phyloP scores from a whole-genome alignment of 371 early-diverging fungal species.

The Mucor circinelloides region DNA sequence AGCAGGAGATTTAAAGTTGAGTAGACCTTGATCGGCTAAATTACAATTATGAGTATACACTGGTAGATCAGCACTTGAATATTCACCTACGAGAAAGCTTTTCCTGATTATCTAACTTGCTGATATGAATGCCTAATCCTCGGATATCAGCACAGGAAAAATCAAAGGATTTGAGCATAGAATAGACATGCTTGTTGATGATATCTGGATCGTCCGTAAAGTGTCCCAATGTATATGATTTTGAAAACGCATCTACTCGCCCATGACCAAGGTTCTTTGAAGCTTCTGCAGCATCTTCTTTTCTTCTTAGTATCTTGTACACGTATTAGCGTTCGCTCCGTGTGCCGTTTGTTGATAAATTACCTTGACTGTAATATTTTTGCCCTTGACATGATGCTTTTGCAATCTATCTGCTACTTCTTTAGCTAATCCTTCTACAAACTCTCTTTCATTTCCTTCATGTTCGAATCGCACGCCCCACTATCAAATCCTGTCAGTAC shows the following conservation, averaged over 20 bases:
- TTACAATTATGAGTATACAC: not conserved
- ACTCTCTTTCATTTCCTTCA: conserved; percentile 60
- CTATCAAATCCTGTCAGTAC: conserved; percentile 12
- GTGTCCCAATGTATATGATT: conserved; percentile 47
- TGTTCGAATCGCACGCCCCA: conserved; percentile 89
- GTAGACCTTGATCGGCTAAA: conserved; percentile 14
- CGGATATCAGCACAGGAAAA: conserved; percentile 61
- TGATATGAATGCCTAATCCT: conserved; percentile 67
- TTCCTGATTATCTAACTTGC: conserved; percentile 46
- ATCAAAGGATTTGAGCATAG: conserved; percentile 48
- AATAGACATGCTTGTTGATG: conserved; percentile 47
- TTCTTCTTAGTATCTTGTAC: conserved; percentile 47
- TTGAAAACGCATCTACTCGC: conserved; percentile 62
- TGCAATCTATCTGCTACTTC: conserved; percentile 59
- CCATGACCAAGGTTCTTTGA: conserved; percentile 73
- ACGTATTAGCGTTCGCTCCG: not conserved
- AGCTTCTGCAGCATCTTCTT: conserved; percentile 51
- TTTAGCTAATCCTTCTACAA: conserved; percentile 51
- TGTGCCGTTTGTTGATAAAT: not conserved
- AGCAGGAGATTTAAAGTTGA: not conserved
- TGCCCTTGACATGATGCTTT: conserved; percentile 49
- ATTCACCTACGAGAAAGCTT: not conserved
- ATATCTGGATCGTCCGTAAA: conserved; percentile 49
- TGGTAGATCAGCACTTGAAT: not conserved
- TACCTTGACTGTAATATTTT: conserved; percentile 63